phyloP scores from a whole-genome alignment of 2,329 filamentous ascomycete species.

The Blastomyces silverae region DNA sequence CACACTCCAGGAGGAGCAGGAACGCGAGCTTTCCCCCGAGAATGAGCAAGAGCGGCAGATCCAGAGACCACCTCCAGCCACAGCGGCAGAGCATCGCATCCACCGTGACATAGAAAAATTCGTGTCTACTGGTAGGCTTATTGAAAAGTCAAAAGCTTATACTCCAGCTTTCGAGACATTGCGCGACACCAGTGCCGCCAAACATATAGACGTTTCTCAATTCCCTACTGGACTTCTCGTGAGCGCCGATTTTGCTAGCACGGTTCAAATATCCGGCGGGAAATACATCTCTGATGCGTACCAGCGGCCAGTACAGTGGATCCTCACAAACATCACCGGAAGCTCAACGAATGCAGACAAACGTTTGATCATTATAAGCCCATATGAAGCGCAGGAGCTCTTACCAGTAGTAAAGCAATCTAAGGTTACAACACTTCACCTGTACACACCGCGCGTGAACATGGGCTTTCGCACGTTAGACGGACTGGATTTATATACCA shows the following conservation, averaged over 20 bases:
- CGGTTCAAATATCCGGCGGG: constrained; percentile 32
- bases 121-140: constrained; percentile 5
- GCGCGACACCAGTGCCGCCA: constrained; percentile 25
- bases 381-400: constrained; percentile 53
- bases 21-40: constrained; percentile 55
- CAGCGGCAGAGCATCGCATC: constrained; percentile 38
- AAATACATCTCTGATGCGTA: constrained; percentile 41
- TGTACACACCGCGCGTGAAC: constrained; percentile 47
- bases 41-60: constrained; percentile 54
- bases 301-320: constrained; percentile 51
- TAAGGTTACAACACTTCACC: constrained; percentile 38
- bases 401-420: constrained; percentile 37
- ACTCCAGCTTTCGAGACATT: constrained; percentile 45
- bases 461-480: constrained; percentile 41
- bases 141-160: constrained; percentile 28
- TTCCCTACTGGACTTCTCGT: constrained; percentile 41
- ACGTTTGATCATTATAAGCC: constrained; percentile 52
- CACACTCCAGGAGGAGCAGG: constrained; percentile 59
- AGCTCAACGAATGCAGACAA: background rate
- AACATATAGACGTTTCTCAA: constrained; percentile 15
- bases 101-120: constrained; percentile 37
- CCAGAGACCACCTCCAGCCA: constrained; percentile 41
- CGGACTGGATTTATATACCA: constrained; percentile 14
- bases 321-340: constrained; percentile 36
- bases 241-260: constrained; percentile 47